Conservation (phyloP, 805 yeast genomes). For the Saccharomycopsis amapae region DNA sequence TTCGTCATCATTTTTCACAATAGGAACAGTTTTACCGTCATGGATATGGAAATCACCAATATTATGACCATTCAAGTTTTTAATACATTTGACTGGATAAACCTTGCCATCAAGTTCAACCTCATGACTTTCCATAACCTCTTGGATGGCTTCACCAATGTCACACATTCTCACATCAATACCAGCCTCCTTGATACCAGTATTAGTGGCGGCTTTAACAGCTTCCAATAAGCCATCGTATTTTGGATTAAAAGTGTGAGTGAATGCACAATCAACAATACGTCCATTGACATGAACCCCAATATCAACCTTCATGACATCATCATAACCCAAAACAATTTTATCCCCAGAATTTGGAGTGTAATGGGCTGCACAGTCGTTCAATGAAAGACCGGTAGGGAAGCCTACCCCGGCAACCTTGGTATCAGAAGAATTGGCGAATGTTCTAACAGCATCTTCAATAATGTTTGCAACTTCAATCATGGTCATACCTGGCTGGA, state of each 20-base stretch:
- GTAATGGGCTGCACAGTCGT: conserved; percentile 95
- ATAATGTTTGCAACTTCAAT: conserved; percentile 83
- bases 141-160: conserved; percentile 93
- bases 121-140: conserved; percentile 95
- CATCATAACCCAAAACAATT: conserved; percentile 71
- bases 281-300: conserved; percentile 96
- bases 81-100: conserved; percentile 78
- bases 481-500: conserved; percentile 90
- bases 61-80: conserved; percentile 92
- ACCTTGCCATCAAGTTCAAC: conserved; percentile 82
- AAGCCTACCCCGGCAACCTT: conserved; percentile 83
- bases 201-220: conserved; percentile 86
- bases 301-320: conserved; percentile 93
- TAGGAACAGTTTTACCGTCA: conserved; percentile 95
- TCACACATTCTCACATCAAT: conserved; percentile 93
- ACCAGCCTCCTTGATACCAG: conserved; percentile 90
- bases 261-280: conserved; percentile 92
- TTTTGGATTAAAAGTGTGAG: conserved; percentile 77
- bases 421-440: conserved; percentile 46
- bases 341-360: conserved; percentile 96
- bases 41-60: conserved; percentile 81
- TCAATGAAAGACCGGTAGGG: conserved; percentile 95
- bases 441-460: conserved; percentile 75
- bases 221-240: conserved; percentile 79
- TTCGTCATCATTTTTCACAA: conserved; percentile 84